Conservation (phyloP, 2,329 filamentous ascomycete genomes). For the Neonectria coccinea region DNA sequence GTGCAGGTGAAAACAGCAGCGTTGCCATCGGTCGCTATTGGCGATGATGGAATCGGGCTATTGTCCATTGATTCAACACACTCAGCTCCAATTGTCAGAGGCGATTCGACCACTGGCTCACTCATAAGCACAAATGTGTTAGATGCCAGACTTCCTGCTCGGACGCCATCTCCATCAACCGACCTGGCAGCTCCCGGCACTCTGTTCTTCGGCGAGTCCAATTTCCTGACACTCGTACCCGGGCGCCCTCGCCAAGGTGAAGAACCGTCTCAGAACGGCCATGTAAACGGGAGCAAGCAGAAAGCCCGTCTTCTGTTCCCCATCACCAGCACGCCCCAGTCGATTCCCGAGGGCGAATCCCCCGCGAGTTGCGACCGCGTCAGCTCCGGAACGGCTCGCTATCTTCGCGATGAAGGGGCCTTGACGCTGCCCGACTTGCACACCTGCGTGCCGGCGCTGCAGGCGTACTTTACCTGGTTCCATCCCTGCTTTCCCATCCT, state of each 20-base stretch:
- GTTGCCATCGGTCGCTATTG: conserved; percentile 1
- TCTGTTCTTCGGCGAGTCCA: conserved; percentile 55
- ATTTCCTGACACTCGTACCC: conserved; percentile 53
- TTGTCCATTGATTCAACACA: conserved; percentile 4
- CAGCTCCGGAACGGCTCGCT: conserved; percentile 60
- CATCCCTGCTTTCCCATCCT: conserved; percentile 68
- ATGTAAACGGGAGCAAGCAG: conserved; percentile 23
- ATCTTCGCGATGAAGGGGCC: conserved; percentile 58
- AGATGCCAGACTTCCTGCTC: conserved; percentile 23
- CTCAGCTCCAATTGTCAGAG: neutral
- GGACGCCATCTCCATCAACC: conserved; percentile 34
- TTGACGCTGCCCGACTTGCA: conserved; percentile 59
- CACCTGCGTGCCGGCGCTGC: conserved; percentile 57
- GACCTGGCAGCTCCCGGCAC: conserved; percentile 41
- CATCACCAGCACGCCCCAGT: conserved; percentile 45
- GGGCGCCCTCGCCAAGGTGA: conserved; percentile 30
- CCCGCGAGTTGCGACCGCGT: conserved; percentile 50
- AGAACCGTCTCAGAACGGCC: conserved; percentile 8
- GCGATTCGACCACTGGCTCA: neutral
- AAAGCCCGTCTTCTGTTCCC: conserved; percentile 48
- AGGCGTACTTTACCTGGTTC: conserved; percentile 67
- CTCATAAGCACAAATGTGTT: neutral
- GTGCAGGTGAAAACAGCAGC: neutral
- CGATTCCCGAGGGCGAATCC: conserved; percentile 29
- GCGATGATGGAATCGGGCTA: neutral